A percentile compares a stretch with the other conserved stretches of the same genome.
These are phyloP conservation scores for Elsinoe perseae DNA, from an alignment of 2,329 filamentous ascomycete species.

Conservation along the genomic window DNA sequence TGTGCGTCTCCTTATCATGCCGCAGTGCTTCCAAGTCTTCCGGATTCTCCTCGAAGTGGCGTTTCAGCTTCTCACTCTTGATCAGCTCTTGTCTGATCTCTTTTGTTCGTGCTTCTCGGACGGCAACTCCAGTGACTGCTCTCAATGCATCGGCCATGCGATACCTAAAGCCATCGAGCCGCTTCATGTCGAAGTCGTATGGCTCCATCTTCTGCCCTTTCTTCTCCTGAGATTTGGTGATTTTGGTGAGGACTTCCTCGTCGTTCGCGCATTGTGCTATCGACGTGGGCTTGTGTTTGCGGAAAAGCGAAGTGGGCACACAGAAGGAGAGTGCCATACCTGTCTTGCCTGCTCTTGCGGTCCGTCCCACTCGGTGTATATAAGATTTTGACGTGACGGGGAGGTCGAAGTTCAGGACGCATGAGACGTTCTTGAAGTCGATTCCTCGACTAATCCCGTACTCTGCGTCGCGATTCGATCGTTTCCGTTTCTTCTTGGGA, in stretches of 20 bases:
- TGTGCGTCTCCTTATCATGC: constrained; percentile 80
- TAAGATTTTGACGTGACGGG: constrained; percentile 84
- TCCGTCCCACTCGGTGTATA: constrained; percentile 92
- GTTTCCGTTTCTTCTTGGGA: constrained; percentile 54
- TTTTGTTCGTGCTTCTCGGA: constrained; percentile 80
- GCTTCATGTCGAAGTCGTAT: constrained; percentile 90
- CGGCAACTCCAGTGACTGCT: constrained; percentile 78
- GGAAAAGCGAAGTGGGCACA: constrained; percentile 69
- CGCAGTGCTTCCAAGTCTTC: constrained; percentile 77
- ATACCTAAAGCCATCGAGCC: constrained; percentile 90
- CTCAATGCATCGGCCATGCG: constrained; percentile 87
- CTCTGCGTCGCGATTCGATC: constrained; percentile 65
- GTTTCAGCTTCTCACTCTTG: constrained; percentile 87
- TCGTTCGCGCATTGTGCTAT: constrained; percentile 70
- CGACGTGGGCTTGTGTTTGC: constrained; percentile 82
- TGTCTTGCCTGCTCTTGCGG: constrained; percentile 79
- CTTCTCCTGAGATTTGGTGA: constrained; percentile 70
- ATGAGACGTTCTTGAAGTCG: constrained; percentile 91
- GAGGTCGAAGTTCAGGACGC: constrained; percentile 95
- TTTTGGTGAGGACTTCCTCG: constrained; percentile 73
- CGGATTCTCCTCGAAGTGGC: constrained; percentile 96
- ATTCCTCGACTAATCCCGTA: constrained; percentile 95
- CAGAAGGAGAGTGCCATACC: constrained; percentile 97
- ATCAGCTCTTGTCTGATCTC: constrained; percentile 85
- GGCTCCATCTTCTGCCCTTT: constrained; percentile 74